Evolutionary conservation across 23 red algal species (phyloP).

Genomic region (Gracilaria caudata): DNA sequence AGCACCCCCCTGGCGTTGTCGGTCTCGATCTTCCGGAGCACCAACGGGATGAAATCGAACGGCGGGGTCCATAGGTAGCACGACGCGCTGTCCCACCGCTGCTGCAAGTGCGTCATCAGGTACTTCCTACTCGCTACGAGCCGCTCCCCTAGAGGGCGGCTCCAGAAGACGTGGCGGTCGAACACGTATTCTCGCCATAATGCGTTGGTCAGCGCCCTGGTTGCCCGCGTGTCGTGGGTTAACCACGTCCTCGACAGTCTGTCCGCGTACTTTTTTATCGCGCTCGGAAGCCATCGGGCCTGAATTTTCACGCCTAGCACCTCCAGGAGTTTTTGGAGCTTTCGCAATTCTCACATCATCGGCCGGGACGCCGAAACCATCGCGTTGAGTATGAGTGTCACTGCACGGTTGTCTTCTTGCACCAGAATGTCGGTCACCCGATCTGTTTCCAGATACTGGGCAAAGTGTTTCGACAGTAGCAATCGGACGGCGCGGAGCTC

Average conservation of each 20-base stretch:
- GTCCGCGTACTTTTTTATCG: conserved; percentile 3
- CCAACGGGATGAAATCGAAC: conserved; percentile 11
- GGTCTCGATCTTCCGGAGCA: not conserved
- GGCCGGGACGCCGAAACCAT: not conserved
- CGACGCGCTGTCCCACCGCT: not conserved
- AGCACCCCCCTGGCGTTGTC: not conserved
- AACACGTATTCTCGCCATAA: not conserved
- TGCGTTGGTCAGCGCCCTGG: not conserved
- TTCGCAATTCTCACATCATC: not conserved
- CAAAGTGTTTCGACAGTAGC: not conserved
- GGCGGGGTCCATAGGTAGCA: not conserved
- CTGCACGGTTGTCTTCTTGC: conserved; percentile 18
- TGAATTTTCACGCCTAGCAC: not conserved
- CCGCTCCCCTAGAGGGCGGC: not conserved
- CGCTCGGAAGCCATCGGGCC: not conserved
- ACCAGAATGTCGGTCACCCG: not conserved
- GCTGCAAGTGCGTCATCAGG: not conserved
- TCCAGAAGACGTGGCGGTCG: conserved; percentile 21
- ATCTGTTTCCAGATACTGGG: not conserved
- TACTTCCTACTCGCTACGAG: conserved; percentile 7
- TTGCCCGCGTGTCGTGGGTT: not conserved
- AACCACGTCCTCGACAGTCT: not conserved
- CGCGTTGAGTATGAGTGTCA: not conserved
- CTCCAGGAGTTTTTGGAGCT: not conserved
- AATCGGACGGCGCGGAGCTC: conserved; percentile 9